These are phyloP conservation scores for Picochlorum sp. DNA, from an alignment of 139 green algal species.

Conservation along the genomic window DNA sequence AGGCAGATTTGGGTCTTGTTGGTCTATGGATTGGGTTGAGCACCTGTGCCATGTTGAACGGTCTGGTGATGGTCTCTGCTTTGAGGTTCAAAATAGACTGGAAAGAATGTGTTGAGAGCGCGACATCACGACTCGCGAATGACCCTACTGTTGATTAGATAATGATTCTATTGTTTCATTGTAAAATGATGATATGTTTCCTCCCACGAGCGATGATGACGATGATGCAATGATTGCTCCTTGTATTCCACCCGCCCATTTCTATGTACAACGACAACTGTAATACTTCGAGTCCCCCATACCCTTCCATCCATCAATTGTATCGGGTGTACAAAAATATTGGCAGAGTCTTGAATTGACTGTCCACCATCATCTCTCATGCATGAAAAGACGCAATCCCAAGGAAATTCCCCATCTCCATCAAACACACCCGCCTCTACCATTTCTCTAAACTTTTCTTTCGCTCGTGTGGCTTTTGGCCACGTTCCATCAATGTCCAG, in stretches of 20 bases:
- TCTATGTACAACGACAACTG: slow-evolving; percentile 12
- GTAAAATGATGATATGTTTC: no score
- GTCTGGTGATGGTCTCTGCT: neutral
- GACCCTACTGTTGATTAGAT: no score
- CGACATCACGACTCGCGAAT: neutral
- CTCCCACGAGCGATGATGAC: neutral
- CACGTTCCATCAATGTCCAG: slow-evolving; percentile 9
- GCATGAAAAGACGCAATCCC: no score
- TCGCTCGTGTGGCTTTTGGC: slow-evolving; percentile 16
- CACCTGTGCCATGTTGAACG: neutral
- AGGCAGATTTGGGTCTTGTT: slow-evolving; percentile 20
- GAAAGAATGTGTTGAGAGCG: neutral
- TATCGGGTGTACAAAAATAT: slow-evolving; percentile 15
- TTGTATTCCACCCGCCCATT: slow-evolving; percentile 21
- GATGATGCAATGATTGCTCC: slow-evolving; percentile 10
- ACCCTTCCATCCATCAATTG: neutral
- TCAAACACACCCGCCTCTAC: neutral
- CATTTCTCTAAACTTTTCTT: neutral
- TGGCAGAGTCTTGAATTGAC: slow-evolving; percentile 5
- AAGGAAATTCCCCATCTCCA: neutral
- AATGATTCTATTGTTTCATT: no score
- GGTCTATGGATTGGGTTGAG: slow-evolving; percentile 52
- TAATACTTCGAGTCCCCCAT: slow-evolving; percentile 24
- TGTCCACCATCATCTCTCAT: no score
- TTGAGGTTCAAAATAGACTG: slow-evolving; percentile 3